Evolutionary conservation across 2,329 filamentous ascomycete species (phyloP), one percentile per base, ranked within the genome.

Genomic region (Alternaria rosae): DNA sequence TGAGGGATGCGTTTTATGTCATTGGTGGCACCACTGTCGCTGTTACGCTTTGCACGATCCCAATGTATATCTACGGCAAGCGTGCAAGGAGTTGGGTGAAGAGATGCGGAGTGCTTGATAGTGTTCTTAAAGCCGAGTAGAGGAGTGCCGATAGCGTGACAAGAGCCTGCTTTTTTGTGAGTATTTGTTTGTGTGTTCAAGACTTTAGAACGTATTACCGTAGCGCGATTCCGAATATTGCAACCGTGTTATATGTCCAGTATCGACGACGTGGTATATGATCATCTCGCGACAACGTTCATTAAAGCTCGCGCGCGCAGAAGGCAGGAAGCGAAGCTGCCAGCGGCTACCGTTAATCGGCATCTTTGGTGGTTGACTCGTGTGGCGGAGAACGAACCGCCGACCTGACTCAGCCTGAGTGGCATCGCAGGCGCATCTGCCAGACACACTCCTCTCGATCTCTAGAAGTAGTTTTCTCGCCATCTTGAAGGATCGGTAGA

Each of bases 61-160:
- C 70, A 0, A 73, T 73, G 70, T 73, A 73, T 38, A 67, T 73
- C n/a, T 73, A 51, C 21, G 70, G 70, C 11, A 73, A 73, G 57
- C 65, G 56, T 32, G 70, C 69, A 8, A 59, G 71, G 32, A 72
- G 68, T 48, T 73, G 70, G 83, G 84, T 64, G 64, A 74, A 54
- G 68, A 78, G 54, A 20, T 32, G 54, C 12, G 45, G 64, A 3
- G 62, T 72, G 4, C 30, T 72, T 17, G 70, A 72, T 43, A 60
- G 65, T 13, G 68, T 70, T 11, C 44, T 69, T 20, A 70, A 67
- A 26, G 20, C 21, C 23, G 23, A 35, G 8, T 54, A 54, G 28
- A 21, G 20, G 17, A n/a, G n/a, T n/a, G n/a, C n/a, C n/a, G n/a
- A n/a, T n/a, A n/a, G n/a, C n/a, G n/a, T n/a, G n/a, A n/a, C n/a